Conservation (phyloP, 2,329 filamentous ascomycete genomes). For the Dactylonectria estremocensis region DNA sequence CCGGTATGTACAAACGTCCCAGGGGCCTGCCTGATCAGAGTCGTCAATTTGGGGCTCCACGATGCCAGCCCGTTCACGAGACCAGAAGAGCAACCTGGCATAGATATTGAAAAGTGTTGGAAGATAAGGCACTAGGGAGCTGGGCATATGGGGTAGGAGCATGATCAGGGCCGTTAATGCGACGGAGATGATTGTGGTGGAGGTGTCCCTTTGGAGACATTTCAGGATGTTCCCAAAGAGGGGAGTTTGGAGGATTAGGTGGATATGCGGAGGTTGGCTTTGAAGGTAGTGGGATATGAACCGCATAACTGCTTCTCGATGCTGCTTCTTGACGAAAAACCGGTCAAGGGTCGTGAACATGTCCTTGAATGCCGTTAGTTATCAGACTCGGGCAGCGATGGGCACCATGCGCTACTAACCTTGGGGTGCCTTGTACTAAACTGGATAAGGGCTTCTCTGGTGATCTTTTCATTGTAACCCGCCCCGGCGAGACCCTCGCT, state of each 20-base stretch:
- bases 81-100: slow-evolving; percentile 85
- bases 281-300: slow-evolving; percentile 82
- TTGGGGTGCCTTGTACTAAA: slow-evolving; percentile 80
- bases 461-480: slow-evolving; percentile 65
- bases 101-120: slow-evolving; percentile 87
- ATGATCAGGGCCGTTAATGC: slow-evolving; percentile 84
- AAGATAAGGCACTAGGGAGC: slow-evolving; percentile 77
- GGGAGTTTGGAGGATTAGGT: slow-evolving; percentile 80
- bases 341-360: slow-evolving; percentile 77
- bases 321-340: slow-evolving; percentile 75
- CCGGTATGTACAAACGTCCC: slow-evolving; percentile 76
- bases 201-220: slow-evolving; percentile 84
- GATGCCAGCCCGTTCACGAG: slow-evolving; percentile 65
- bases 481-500: slow-evolving; percentile 55
- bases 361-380: slow-evolving; percentile 60
- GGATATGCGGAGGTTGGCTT: slow-evolving; percentile 83
- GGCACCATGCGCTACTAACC: slow-evolving; percentile 45
- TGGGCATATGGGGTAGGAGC: slow-evolving; percentile 86
- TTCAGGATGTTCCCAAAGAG: slow-evolving; percentile 80
- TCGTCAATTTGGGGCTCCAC: slow-evolving; percentile 58
- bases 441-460: slow-evolving; percentile 67
- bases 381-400: neutral
- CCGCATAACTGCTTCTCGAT: slow-evolving; percentile 75
- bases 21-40: slow-evolving; percentile 58
- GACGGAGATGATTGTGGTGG: slow-evolving; percentile 82